Evolutionary conservation across 2,329 filamentous ascomycete species (phyloP).

Genomic region (Parastagonospora nodorum): DNA sequence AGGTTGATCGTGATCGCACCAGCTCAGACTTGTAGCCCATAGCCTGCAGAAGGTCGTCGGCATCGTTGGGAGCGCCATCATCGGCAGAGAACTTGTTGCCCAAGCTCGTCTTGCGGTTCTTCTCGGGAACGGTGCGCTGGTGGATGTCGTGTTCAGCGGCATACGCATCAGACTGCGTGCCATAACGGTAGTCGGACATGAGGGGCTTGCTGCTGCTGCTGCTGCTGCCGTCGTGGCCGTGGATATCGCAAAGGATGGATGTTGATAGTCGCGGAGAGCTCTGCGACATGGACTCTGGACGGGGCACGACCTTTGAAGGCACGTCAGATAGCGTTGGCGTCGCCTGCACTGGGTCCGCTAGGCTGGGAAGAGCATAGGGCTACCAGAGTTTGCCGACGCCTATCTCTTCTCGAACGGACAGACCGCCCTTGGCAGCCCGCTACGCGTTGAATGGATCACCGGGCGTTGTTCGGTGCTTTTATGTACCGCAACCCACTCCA

Average conservation of each 20-base stretch:
- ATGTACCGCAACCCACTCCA: constrained; percentile 4
- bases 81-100: constrained; percentile 27
- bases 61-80: constrained; percentile 46
- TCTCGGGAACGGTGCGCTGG: constrained; percentile 21
- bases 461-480: constrained; percentile 13
- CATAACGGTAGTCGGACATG: constrained; percentile 33
- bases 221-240: constrained; percentile 11
- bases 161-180: constrained; percentile 43
- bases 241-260: constrained; percentile 2
- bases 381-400: constrained; percentile 19
- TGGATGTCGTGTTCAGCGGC: constrained; percentile 37
- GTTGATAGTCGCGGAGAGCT: constrained; percentile 22
- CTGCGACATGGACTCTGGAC: constrained; percentile 19
- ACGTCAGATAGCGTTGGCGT: not conserved
- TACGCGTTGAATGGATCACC: constrained; percentile 12
- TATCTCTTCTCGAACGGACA: constrained; percentile 19
- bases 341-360: constrained; percentile 20
- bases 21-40: constrained; percentile 72
- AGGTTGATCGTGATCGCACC: constrained; percentile 67
- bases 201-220: constrained; percentile 17
- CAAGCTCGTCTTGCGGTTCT: constrained; percentile 33
- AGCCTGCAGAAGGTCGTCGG: constrained; percentile 66
- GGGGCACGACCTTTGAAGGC: constrained; percentile 31
- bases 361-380: constrained; percentile 21
- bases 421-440: constrained; percentile 24